Evolutionary conservation across 768 basidiomycete genomes (phyloP), one percentile per base, ranked within the genome.

Genomic region (Xanthoconium stramineum): DNA sequence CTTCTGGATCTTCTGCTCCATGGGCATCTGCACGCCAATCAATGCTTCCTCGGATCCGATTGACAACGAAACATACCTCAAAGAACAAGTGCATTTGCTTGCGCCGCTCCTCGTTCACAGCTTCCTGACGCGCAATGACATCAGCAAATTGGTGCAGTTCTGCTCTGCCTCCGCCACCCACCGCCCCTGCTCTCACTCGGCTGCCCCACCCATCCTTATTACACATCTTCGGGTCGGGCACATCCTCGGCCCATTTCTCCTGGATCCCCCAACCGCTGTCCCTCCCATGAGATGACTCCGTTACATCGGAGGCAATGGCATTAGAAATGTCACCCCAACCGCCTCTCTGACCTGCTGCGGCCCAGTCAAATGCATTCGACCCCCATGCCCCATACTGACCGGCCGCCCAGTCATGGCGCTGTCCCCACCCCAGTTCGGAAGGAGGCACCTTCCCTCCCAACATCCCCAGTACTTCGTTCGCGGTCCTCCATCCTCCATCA

Each of bases 61-160:
- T 28, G 38, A 43, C 5, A n/a, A 11, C 15, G 17, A 20, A 1
- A 29, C 76, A 17, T 60, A 81, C 83, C 69, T 80, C 71, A 49
- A 74, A 80, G 60, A 85, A 85, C 20, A 55, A 32, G 61, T 83
- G 76, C 82, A 85, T 81, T 50, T 72, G 60, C 50, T 60, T 66
- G 47, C 69, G 78, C 24, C 76, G 74, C 35, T 73, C 72, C 15
- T 73, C 72, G 54, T 73, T 68, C 11, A 68, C 76, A 2, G 72
- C 72, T 50, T 74, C 65, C 52, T 73, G 73, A 15, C 66, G 70
- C 4, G 81, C 80, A 32, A 81, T 69, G 17, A 68, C 63, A 45
- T 84, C 82, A 13, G 80, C 77, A 56, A 83, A 82, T 3, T 71
- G 52, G 37, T 68, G 65, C 19, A 60, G 44, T 8, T 70, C 66